phyloP scores from a whole-genome alignment of 768 basidiomycete genomes.

The Tremella mesenterica region DNA sequence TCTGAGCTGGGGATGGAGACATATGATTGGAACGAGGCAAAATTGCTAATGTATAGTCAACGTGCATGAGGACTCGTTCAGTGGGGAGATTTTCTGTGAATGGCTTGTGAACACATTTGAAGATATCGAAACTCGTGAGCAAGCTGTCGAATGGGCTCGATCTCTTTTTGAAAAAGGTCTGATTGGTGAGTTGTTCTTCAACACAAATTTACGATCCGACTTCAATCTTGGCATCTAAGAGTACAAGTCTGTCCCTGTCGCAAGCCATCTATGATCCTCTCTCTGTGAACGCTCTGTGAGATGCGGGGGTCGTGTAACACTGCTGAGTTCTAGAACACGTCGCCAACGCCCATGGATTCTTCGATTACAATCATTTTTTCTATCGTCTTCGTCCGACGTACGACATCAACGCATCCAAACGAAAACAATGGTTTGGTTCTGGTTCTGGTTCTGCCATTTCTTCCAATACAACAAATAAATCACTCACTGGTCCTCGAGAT shows the following conservation, averaged over 20 bases:
- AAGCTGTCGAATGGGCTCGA: slow-evolving; percentile 69
- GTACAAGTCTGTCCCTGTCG: too few relatives aligned
- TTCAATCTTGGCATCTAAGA: too few relatives aligned
- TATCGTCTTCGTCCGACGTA: slow-evolving; percentile 75
- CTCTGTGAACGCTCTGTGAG: too few relatives aligned
- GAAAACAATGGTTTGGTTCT: slow-evolving; percentile 28
- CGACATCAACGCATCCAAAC: slow-evolving; percentile 20
- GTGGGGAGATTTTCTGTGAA: slow-evolving; percentile 76
- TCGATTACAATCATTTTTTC: slow-evolving; percentile 79
- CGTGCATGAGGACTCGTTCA: slow-evolving; percentile 61
- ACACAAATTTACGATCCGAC: too few relatives aligned
- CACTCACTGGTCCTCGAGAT: slow-evolving; percentile 14
- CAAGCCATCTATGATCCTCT: not conserved
- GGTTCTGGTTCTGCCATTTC: too few relatives aligned
- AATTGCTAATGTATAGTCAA: slow-evolving; percentile 21
- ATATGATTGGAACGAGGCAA: slow-evolving; percentile 3
- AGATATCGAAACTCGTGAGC: slow-evolving; percentile 72
- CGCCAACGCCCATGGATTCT: slow-evolving; percentile 65
- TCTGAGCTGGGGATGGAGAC: too few relatives aligned
- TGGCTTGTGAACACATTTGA: slow-evolving; percentile 89
- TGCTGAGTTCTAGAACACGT: slow-evolving; percentile 56
- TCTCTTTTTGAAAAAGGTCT: slow-evolving; percentile 71
- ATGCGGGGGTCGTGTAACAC: not conserved
- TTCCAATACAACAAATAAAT: too few relatives aligned
- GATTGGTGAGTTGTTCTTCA: slow-evolving; percentile 48